Conservation (phyloP, 306 rosid genomes). For the Glycine tomentella region DNA sequence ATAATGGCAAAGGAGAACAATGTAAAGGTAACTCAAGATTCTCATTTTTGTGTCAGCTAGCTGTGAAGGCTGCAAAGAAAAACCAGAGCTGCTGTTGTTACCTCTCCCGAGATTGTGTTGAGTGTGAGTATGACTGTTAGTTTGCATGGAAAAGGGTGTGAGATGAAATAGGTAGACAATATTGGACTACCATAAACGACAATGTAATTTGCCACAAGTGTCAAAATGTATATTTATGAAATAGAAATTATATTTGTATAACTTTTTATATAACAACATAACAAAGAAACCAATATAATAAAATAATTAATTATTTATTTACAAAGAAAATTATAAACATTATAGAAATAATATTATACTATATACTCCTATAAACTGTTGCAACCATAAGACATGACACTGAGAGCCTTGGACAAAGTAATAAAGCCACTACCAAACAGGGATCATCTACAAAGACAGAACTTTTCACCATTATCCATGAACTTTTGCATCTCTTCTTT, state of each 20-base stretch:
- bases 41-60: constrained; percentile 43
- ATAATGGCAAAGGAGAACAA: constrained; percentile 16
- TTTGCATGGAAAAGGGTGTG: constrained; percentile 52
- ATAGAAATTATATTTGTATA: background rate
- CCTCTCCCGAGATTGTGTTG: constrained; percentile 25
- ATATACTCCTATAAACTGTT: background rate
- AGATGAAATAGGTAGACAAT: constrained; percentile 28
- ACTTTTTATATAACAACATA: background rate
- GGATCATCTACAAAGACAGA: constrained; percentile 14
- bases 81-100: constrained; percentile 47
- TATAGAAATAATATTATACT: background rate
- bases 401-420: constrained; percentile 2
- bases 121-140: constrained; percentile 49
- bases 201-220: constrained; percentile 36
- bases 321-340: background rate
- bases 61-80: constrained; percentile 46
- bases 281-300: background rate
- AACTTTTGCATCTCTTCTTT: constrained; percentile 32
- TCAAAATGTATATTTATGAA: no score
- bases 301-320: background rate
- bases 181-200: constrained; percentile 40
- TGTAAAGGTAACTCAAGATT: constrained; percentile 22
- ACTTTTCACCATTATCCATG: constrained; percentile 23
- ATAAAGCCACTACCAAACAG: constrained; percentile 17
- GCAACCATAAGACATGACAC: constrained; percentile 48